Percentiles rank a stretch among this genome's conserved stretches.
These are phyloP conservation scores for Parmelia sp. DNA, from an alignment of 495 filamentous ascomycete species.

Conservation along the genomic window DNA sequence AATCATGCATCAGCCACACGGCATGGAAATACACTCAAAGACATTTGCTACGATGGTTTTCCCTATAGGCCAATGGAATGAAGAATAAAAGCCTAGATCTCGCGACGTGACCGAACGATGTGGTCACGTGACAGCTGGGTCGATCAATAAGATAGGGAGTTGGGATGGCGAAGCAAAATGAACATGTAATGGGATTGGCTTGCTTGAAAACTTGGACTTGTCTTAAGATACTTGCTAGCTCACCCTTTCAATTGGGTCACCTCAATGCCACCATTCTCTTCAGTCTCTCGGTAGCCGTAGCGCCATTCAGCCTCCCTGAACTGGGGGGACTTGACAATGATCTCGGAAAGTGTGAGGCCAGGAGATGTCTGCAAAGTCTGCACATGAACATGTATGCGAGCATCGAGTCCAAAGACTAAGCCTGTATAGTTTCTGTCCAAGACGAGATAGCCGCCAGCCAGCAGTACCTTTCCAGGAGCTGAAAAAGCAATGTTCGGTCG, in stretches of 20 bases:
- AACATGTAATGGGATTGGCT: too few species aligned
- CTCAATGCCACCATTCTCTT: slow-evolving; percentile 65
- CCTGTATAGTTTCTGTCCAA: slow-evolving; percentile 83
- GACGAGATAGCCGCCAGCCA: slow-evolving; percentile 91
- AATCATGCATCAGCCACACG: not conserved
- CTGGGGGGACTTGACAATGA: slow-evolving; percentile 84
- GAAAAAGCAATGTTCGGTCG: slow-evolving; percentile 59
- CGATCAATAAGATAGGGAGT: not conserved
- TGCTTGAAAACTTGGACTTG: not conserved
- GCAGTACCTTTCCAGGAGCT: slow-evolving; percentile 90
- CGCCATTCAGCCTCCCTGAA: slow-evolving; percentile 81
- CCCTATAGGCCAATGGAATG: not conserved
- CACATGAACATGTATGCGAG: slow-evolving; percentile 81
- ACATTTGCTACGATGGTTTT: too few species aligned
- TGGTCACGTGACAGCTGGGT: not conserved
- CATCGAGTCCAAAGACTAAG: slow-evolving; percentile 89
- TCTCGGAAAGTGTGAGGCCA: slow-evolving; percentile 56
- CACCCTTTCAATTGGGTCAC: slow-evolving; percentile 76
- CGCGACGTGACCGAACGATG: not conserved
- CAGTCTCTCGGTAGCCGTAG: slow-evolving; percentile 65
- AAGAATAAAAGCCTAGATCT: not conserved
- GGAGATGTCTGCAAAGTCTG: slow-evolving; percentile 49
- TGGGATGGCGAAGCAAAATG: too few species aligned
- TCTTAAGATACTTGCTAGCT: slow-evolving; percentile 28
- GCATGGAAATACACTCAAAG: not conserved